Conservation (phyloP, 176 grass and related monocot species). For the Aegilops umbellulata region DNA sequence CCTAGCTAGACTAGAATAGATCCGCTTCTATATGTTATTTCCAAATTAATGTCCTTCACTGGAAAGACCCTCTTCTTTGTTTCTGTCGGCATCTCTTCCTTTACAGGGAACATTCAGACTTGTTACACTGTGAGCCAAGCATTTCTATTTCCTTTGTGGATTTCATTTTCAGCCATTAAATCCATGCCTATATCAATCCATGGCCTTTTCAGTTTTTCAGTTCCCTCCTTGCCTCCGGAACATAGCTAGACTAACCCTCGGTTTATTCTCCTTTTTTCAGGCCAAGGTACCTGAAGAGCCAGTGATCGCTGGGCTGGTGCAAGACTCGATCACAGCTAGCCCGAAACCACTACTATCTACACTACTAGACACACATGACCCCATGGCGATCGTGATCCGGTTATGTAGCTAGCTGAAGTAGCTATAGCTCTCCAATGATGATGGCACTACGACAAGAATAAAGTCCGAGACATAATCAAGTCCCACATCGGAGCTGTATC, state of each 20-base stretch:
- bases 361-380: conserved; percentile 8
- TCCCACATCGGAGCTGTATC: conserved; percentile 22
- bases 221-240: too few relatives aligned
- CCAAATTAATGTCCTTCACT: background rate
- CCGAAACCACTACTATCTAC: conserved; percentile 3
- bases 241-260: background rate
- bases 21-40: too few relatives aligned
- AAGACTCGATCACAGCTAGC: background rate
- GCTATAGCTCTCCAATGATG: background rate
- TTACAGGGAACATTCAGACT: background rate
- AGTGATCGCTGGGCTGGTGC: conserved; percentile 6
- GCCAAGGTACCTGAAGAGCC: background rate
- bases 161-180: background rate
- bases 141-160: background rate
- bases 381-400: background rate
- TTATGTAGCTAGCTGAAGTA: background rate
- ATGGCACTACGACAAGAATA: background rate
- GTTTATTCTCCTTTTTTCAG: background rate
- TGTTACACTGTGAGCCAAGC: background rate
- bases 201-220: too few relatives aligned
- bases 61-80: background rate
- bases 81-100: background rate
- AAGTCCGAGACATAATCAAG: conserved; percentile 32
- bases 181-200: background rate
- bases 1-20: too few relatives aligned